A percentile compares a stretch with the other conserved stretches of the same genome.
phyloP scores from a whole-genome alignment of 2,329 filamentous ascomycete genomes.

The Lomentospora prolificans region DNA sequence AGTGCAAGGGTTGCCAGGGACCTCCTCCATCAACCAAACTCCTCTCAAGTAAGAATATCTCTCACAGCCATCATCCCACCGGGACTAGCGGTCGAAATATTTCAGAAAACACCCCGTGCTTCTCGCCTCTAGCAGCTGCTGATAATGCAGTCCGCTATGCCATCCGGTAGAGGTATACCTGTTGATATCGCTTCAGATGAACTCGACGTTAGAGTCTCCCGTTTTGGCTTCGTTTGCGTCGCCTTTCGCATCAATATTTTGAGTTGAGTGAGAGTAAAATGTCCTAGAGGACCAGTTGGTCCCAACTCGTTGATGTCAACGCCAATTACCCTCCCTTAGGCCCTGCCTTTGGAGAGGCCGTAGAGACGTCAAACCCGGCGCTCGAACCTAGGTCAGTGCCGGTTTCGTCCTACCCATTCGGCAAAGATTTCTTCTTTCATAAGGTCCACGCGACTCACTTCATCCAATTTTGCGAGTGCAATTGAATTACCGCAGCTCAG shows the following conservation, averaged over 20 bases:
- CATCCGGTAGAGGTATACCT: conserved; percentile 30
- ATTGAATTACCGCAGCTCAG: conserved; percentile 45
- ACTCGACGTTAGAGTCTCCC: conserved; percentile 33
- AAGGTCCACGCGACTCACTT: conserved; percentile 25
- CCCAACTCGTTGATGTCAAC: conserved; percentile 46
- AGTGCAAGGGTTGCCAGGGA: no score
- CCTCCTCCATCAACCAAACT: no score
- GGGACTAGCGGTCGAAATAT: conserved; percentile 47
- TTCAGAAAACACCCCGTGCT: conserved; percentile 44
- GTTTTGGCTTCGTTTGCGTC: conserved; percentile 30
- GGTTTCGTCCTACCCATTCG: conserved; percentile 36
- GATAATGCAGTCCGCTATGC: conserved; percentile 44
- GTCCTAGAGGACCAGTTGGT: background rate
- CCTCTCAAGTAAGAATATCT: conserved; percentile 46
- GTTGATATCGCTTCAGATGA: conserved; percentile 44
- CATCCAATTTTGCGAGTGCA: conserved; percentile 33
- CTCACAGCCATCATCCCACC: conserved; percentile 49
- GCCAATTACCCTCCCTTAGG: conserved; percentile 39
- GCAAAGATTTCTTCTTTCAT: background rate
- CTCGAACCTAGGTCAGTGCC: conserved; percentile 49
- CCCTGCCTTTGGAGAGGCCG: conserved; percentile 40
- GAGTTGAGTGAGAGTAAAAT: background rate
- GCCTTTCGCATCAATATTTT: conserved; percentile 47
- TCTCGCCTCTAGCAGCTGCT: conserved; percentile 51
- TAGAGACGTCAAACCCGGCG: conserved; percentile 48